Base-by-base conservation (phyloP, 352 stramenopile species). In the Globisporangium irregulare region DNA sequence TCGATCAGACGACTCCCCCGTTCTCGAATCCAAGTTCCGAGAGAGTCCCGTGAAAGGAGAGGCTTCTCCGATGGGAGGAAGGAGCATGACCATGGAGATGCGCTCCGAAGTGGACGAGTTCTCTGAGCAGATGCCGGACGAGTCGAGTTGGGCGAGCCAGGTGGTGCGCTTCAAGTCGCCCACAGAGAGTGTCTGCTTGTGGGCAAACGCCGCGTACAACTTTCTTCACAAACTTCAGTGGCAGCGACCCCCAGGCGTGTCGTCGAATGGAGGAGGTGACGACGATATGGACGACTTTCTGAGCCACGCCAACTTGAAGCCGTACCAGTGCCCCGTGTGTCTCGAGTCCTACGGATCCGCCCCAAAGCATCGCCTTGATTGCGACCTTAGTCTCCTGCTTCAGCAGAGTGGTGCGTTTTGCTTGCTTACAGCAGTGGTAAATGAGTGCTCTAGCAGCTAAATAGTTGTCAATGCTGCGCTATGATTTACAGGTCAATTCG, bases 141-240 rank as follows among this genome's bases (percentile, higher is more conserved):
- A 59, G 32, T 72, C 69, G 46, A 64, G 65, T 29, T 82, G 75
- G 75, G 75, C 67, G 27, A 63, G 41, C 4, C 67, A 79, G 58
- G 62, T 60, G 9, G 72, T 69, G 60, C 80, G 79, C 1, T 92
- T 92, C 70, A 77, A 78, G 25, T 73, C 72, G 32, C 82, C 82
- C 9, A 90, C 71, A 20, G 75, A 78, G 22, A 67, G 74, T 3
- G 51, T 91, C 1, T 90, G 84, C 61, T 62, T 92, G 51, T 92
- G 84, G 84, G 80, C 84, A 5, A 92, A 92, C 56, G 84, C 82
- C 15, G 84, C 84, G 41, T 92, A 86, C 69, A 87, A 91, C 59
- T 85, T 90, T 46, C 76, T 92, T 9, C 76, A 82, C 51, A 79
- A 84, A 6, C 58, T 93, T 55, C 85, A 93, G 66, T 93, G 79